Base-by-base conservation (phyloP, 345 rosid species). In the Excoecaria cochinchinensis region DNA sequence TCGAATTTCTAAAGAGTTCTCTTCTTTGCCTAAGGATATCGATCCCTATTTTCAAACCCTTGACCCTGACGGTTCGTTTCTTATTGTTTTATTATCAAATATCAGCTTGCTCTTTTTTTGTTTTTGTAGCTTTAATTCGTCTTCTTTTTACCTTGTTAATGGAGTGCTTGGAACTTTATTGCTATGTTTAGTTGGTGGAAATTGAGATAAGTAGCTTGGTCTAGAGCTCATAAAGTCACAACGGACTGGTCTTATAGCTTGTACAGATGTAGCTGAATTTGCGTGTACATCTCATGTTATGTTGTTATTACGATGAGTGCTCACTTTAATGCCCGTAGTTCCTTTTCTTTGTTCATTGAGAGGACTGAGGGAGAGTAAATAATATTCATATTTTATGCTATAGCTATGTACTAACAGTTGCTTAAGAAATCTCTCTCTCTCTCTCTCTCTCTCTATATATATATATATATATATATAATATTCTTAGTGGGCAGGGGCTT, bases 1-100 rank as follows among this genome's bases (percentile, higher is more conserved):
- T 60, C 90, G 87, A 79, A 85, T 91, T 56, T 76, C 82, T 0
- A 95, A 90, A 84, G 97, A 95, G 69, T 90, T 95, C 71, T 74
- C 91, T 5, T 81, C 90, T 38, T 71, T 95, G 71, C 98, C 96
- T 42, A 93, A 87, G 82, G 97, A 95, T 42, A 75, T 83, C 38
- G 89, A 95, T 89, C 94, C 97, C 40, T 91, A 78, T 77, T 83
- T 95, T 74, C 96, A 89, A 44, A 88, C 90, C 77, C 87, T 93
- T 61, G 94, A 90, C 74, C 85, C 90, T 64, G 93, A 91, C 85
- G 98, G 99, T 89, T 50, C 46, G 52, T 24, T 71, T 73, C 70
- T 38, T 63, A 38, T 69, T 38, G 0, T 52, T 25, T 46, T 36
- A 31, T 31, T 31, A 31, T 31, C 31, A 31, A 42, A 61, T 42